Evolutionary conservation across 768 basidiomycete genomes (phyloP).

Genomic region (Rhodotorula taiwanensis): DNA sequence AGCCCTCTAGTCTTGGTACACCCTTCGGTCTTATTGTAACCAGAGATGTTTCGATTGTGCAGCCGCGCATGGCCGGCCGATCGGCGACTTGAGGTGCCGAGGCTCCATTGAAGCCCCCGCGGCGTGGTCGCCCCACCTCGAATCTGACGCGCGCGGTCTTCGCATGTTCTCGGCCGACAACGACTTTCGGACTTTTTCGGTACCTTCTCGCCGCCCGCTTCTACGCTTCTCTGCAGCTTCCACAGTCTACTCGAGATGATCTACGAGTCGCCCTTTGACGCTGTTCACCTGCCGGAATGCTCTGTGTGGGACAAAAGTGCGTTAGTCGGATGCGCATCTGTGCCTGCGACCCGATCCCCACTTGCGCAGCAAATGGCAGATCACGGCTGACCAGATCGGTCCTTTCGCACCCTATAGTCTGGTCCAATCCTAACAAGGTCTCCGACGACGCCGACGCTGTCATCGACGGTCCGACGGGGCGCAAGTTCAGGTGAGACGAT

Average conservation of each 20-base stretch:
- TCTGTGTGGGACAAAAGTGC: conserved; percentile 30
- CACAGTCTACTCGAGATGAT: not conserved
- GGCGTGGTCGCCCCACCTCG: too few relatives aligned
- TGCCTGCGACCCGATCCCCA: not conserved
- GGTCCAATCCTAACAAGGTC: conserved; percentile 24
- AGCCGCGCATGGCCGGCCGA: too few relatives aligned
- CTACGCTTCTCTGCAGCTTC: not conserved
- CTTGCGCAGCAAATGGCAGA: too few relatives aligned
- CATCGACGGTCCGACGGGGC: conserved; percentile 25
- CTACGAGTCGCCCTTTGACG: conserved; percentile 10
- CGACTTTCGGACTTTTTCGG: not conserved
- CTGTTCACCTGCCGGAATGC: conserved; percentile 18
- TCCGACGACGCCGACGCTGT: conserved; percentile 9
- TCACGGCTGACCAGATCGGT: not conserved
- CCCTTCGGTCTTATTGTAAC: too few relatives aligned
- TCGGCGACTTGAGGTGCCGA: too few relatives aligned
- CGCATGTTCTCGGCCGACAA: not conserved
- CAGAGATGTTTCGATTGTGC: too few relatives aligned
- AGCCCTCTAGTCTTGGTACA: too few relatives aligned
- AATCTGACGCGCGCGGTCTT: not conserved
- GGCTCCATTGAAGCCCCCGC: too few relatives aligned
- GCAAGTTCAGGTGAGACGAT: conserved; percentile 7
- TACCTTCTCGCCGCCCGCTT: not conserved
- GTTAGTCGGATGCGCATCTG: too few relatives aligned
- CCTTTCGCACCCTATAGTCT: conserved; percentile 6